These are phyloP conservation scores for Amylocarpus encephaloides DNA, from an alignment of 2,329 filamentous ascomycete genomes.

Conservation along the genomic window DNA sequence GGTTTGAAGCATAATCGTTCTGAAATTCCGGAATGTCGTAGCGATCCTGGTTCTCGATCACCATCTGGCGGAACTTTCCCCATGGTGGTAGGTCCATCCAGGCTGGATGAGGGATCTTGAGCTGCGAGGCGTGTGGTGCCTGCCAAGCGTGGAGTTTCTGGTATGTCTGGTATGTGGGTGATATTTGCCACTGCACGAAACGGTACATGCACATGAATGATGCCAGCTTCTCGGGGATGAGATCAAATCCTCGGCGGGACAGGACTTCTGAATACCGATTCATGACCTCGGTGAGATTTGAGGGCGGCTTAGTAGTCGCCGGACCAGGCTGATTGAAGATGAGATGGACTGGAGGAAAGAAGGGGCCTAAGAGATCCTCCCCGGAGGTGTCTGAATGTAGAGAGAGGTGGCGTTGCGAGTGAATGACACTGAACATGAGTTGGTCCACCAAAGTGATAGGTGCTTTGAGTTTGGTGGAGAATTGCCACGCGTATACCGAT, in stretches of 20 bases:
- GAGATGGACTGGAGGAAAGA: constrained; percentile 25
- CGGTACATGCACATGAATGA: constrained; percentile 31
- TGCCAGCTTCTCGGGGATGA: constrained; percentile 27
- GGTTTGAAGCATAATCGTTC: constrained; percentile 23
- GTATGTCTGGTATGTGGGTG: constrained; percentile 22
- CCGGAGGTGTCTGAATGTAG: constrained; percentile 15
- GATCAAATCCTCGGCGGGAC: constrained; percentile 23
- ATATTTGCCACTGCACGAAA: constrained; percentile 29
- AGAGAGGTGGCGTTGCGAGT: constrained; percentile 24
- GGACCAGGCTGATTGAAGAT: constrained; percentile 24
- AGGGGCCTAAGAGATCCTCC: constrained; percentile 19
- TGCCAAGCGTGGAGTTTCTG: constrained; percentile 26
- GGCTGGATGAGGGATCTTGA: constrained; percentile 25
- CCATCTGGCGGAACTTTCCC: constrained; percentile 25
- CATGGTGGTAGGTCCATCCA: constrained; percentile 30
- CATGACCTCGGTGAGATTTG: constrained; percentile 25
- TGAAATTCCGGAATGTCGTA: constrained; percentile 28
- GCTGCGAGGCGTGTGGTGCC: constrained; percentile 20
- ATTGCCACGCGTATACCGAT: constrained; percentile 28
- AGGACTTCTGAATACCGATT: constrained; percentile 24
- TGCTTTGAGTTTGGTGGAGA: constrained; percentile 28
- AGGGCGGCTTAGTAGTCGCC: constrained; percentile 14
- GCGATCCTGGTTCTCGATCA: constrained; percentile 25
- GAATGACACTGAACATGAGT: constrained; percentile 26
- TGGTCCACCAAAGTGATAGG: constrained; percentile 26